Percentiles rank a stretch among this genome's conserved stretches.
Evolutionary conservation across 2,329 filamentous ascomycete genomes (phyloP).

Genomic region (Cercospora beticola): DNA sequence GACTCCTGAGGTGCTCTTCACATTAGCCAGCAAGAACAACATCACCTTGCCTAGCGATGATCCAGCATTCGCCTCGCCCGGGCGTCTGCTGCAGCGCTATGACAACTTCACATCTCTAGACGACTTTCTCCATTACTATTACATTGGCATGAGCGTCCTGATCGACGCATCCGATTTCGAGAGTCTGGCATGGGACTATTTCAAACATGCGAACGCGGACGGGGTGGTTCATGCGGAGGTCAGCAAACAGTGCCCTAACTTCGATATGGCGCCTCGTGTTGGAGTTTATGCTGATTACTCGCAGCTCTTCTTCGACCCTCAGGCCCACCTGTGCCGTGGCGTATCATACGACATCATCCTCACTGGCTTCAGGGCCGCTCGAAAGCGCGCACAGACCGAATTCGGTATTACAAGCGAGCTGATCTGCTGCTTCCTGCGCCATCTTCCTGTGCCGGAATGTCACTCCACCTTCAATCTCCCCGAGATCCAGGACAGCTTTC

Average conservation of each 20-base stretch:
- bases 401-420: constrained; percentile 65
- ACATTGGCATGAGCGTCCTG: constrained; percentile 71
- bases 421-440: constrained; percentile 71
- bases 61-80: constrained; percentile 61
- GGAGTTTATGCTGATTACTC: constrained; percentile 39
- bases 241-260: background rate
- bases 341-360: constrained; percentile 65
- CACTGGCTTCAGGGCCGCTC: constrained; percentile 61
- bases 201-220: constrained; percentile 62
- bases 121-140: constrained; percentile 78
- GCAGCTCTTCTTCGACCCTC: constrained; percentile 79
- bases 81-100: constrained; percentile 63
- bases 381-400: constrained; percentile 59
- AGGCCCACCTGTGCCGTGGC: constrained; percentile 67
- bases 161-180: constrained; percentile 67
- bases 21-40: constrained; percentile 65
- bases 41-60: constrained; percentile 59
- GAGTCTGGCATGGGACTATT: constrained; percentile 70
- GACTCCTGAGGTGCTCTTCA: constrained; percentile 67
- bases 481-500: constrained; percentile 38
- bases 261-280: background rate
- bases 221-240: constrained; percentile 46
- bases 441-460: constrained; percentile 63
- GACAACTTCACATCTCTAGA: constrained; percentile 67
- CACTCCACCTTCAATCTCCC: constrained; percentile 47